Base-by-base conservation (phyloP, 139 green algal species). In the Raphidocelis subcapitata region DNA sequence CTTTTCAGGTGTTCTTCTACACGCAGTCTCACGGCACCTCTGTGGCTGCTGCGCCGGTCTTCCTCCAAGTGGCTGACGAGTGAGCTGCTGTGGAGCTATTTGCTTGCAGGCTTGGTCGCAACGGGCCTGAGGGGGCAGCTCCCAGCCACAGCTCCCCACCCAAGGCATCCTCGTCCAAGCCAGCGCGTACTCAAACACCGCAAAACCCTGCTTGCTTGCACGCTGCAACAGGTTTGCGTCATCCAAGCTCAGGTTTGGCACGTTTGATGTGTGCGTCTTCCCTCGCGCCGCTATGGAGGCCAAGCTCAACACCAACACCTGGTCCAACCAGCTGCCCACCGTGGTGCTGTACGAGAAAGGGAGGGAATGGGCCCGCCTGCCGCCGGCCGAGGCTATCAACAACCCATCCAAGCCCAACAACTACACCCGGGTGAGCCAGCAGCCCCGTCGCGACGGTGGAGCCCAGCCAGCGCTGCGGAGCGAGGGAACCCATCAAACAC, bases 291-390 rank as follows among this genome's bases (percentile, higher is more conserved):
- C 55, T 8, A 16, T 12, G 10, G 55, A 41, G 28, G 51, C 66
- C 3, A 67, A 68, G 37, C 18, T 75, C 4, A 61, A 26, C 29
- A 20, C 57, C n/a, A 66, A 61, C 5, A 75, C 51, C 16, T 75
- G 57, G 59, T 81, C 66, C 63, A 57, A 62, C 5, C 76, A 82
- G 64, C 64, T 86, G 69, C 81, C 81, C 2, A 64, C 81, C 14
- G 59, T 80, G 3, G 54, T 66, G 12, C 28, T 67, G 28, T 86
- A 67, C 46, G 62, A 73, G 28, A 72, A 68, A n/a, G 81, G 81
- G 1, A 60, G 81, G 68, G 81, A 86, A 37, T 41, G 67, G 10
- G n/a, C 18, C 1, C 67, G 81, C 12, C 49, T 86, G 62, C 80
- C 81, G 12, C 18, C 29, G 23, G 23, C 44, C 10, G 37, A 2